Evolutionary conservation across 2,329 filamentous ascomycete genomes (phyloP).

Genomic region (Fusarium sambucinum): DNA sequence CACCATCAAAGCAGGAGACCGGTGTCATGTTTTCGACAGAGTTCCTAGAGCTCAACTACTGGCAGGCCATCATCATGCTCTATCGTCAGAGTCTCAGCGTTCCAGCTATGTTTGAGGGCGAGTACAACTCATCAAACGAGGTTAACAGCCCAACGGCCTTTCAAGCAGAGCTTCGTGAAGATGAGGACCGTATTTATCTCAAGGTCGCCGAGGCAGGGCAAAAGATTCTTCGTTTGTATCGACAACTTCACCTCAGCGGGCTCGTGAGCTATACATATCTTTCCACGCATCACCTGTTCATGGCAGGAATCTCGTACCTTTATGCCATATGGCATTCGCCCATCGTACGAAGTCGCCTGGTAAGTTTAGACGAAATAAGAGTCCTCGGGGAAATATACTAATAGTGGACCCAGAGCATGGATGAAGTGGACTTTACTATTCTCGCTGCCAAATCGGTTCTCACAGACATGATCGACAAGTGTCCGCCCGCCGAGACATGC

Average conservation of each 20-base stretch:
- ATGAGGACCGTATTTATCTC: constrained; percentile 91
- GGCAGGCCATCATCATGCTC: constrained; percentile 96
- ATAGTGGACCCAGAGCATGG: constrained; percentile 71
- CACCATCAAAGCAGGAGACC: constrained; percentile 81
- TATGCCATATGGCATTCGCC: constrained; percentile 98
- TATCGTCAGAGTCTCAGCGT: constrained; percentile 92
- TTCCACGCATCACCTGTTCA: constrained; percentile 95
- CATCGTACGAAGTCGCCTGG: constrained; percentile 84
- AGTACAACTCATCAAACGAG: constrained; percentile 75
- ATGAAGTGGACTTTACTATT: constrained; percentile 98
- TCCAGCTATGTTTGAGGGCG: constrained; percentile 84
- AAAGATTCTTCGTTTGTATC: constrained; percentile 89
- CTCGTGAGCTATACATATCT: constrained; percentile 97
- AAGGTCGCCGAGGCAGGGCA: constrained; percentile 96
- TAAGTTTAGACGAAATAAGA: constrained; percentile 60
- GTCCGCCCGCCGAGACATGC: constrained; percentile 93
- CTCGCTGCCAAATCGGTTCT: constrained; percentile 93
- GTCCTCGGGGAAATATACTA: constrained; percentile 15
- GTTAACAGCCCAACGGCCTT: constrained; percentile 72
- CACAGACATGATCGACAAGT: constrained; percentile 91
- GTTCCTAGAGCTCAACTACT: constrained; percentile 95
- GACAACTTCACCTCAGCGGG: constrained; percentile 86
- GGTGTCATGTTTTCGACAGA: constrained; percentile 91
- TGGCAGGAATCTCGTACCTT: constrained; percentile 95
- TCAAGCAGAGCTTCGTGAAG: constrained; percentile 75